These are phyloP conservation scores for Ophiosphaerella korrae DNA, from an alignment of 2,329 filamentous ascomycete species.

Conservation along the genomic window DNA sequence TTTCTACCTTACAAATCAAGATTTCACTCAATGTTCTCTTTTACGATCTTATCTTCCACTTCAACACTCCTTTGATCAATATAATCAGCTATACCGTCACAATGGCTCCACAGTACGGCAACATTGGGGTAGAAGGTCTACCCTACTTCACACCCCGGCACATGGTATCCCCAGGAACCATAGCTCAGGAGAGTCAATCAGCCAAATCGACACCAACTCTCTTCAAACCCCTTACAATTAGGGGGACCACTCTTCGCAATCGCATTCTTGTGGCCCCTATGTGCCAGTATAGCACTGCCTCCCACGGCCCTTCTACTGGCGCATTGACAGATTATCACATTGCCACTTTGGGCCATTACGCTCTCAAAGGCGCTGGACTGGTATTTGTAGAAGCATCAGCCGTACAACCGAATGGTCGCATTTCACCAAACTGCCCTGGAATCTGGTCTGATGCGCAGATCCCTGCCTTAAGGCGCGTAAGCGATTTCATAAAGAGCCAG, in stretches of 20 bases:
- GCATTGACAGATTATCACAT: slow-evolving; percentile 47
- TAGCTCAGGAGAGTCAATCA: slow-evolving; percentile 7
- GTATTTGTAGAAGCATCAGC: slow-evolving; percentile 47
- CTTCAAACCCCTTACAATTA: slow-evolving; percentile 45
- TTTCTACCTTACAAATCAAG: slow-evolving; percentile 19
- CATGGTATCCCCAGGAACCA: slow-evolving; percentile 48
- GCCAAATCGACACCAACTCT: slow-evolving; percentile 32
- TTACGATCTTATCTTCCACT: not conserved
- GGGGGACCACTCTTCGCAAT: slow-evolving; percentile 42
- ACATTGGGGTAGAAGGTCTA: slow-evolving; percentile 30
- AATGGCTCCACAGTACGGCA: slow-evolving; percentile 37
- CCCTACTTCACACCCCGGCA: slow-evolving; percentile 56
- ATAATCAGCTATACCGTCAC: not conserved
- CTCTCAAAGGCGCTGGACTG: slow-evolving; percentile 43
- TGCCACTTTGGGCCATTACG: slow-evolving; percentile 46
- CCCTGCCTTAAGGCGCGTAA: slow-evolving; percentile 35
- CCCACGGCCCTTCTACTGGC: slow-evolving; percentile 42
- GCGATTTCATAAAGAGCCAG: slow-evolving; percentile 45
- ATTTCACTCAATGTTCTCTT: too few relatives aligned
- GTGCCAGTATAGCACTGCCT: slow-evolving; percentile 45
- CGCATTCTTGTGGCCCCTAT: slow-evolving; percentile 47
- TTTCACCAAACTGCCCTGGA: slow-evolving; percentile 44
- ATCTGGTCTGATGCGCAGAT: slow-evolving; percentile 47
- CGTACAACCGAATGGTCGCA: slow-evolving; percentile 43
- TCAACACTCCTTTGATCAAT: not conserved